Evolutionary conservation across 1,284 basidiomycete genomes (phyloP), one percentile per base, ranked within the genome.

Genomic region (Apiotrichum porosum): DNA sequence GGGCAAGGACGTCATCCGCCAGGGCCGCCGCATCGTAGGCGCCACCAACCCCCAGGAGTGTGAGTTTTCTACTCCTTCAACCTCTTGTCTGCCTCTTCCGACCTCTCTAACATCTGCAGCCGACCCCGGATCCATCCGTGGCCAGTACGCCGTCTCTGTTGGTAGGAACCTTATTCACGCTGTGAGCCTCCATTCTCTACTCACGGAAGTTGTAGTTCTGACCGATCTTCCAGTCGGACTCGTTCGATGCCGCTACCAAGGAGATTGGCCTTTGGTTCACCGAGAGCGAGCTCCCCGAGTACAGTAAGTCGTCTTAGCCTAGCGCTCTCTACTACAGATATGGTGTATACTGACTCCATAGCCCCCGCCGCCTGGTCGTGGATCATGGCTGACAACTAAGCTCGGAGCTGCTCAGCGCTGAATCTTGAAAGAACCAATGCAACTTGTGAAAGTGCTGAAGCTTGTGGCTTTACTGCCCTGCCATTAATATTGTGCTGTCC

Each of bases 251-350:
- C 41, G 75, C 75, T 36, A 75, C 74, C 62, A 68, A 75, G 66
- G 75, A 76, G 68, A 76, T 76, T 52, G 74, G 69, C 36, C 73
- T 76, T 37, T 75, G 75, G 74, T 76, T 75, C 68, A 64, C 66
- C 57, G 58, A 67, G 47, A 58, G 61, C 57, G 73, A 76, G 62
- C 63, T 75, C 37, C 63, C 65, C 49, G 62, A 69, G 49, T 74
- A 75, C 72, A 60, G 66, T 57, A 73, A 76, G 65, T 64, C n/a
- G n/a, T 76, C 43, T 66, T 66, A 51, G 62, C 68, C 47, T 76
- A 75, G 68, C 70, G 39, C 44, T n/a, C n/a, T n/a, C n/a, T n/a
- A n/a, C n/a, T n/a, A n/a, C n/a, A n/a, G n/a, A n/a, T n/a, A n/a
- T n/a, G n/a, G n/a, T n/a, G n/a, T n/a, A n/a, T n/a, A n/a, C n/a